A percentile compares a stretch with the other conserved stretches of the same genome.
Conservation (phyloP, 345 rosid genomes). For the Aquilaria malaccensis region DNA sequence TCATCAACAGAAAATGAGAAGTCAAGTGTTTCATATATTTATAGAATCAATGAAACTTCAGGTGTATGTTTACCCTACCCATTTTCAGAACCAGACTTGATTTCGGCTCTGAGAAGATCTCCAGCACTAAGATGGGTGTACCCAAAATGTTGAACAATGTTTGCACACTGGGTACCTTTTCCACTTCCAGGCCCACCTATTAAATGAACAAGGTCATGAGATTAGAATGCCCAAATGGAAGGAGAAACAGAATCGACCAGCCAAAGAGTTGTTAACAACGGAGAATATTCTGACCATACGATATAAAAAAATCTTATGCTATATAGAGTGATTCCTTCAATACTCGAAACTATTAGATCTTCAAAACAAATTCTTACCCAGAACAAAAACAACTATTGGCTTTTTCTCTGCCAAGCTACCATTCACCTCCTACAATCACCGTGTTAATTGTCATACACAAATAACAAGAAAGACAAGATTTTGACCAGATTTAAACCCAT, state of each 20-base stretch:
- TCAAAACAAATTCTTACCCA: slow-evolving; percentile 41
- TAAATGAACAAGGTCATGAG: slow-evolving; percentile 12
- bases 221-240: slow-evolving; percentile 1
- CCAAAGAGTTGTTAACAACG: neutral
- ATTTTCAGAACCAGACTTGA: slow-evolving; percentile 67
- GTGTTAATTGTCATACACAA: neutral
- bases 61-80: slow-evolving; percentile 33
- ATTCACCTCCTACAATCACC: slow-evolving; percentile 38
- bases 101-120: slow-evolving; percentile 73
- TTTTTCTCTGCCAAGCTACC: slow-evolving; percentile 44
- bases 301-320: neutral
- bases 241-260: neutral
- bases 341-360: neutral
- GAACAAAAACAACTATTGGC: slow-evolving; percentile 73
- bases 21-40: no score
- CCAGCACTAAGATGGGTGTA: slow-evolving; percentile 84
- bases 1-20: no score
- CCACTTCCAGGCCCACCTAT: slow-evolving; percentile 97
- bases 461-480: neutral
- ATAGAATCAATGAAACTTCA: no score
- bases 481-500: neutral
- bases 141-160: slow-evolving; percentile 51
- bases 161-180: slow-evolving; percentile 79
- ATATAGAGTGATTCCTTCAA: neutral
- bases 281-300: neutral